Evolutionary conservation across 1,284 basidiomycete species (phyloP).

Genomic region (Trichosporon coremiiforme): DNA sequence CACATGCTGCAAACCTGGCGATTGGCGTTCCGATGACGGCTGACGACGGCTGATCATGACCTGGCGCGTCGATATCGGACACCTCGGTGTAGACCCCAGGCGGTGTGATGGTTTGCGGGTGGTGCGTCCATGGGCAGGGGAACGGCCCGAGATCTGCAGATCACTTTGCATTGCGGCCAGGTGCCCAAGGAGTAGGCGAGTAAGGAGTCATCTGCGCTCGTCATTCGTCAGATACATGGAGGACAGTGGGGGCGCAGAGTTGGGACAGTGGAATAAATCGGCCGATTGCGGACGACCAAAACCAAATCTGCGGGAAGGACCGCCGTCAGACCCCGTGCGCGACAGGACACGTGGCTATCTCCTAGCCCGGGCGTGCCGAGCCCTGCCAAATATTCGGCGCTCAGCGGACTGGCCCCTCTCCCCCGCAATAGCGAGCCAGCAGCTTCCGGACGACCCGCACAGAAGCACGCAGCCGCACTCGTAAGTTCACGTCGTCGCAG

Average conservation of each 20-base stretch:
- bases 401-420: neutral
- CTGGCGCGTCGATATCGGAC: neutral
- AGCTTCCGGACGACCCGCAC: neutral
- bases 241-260: neutral
- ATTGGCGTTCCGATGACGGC: neutral
- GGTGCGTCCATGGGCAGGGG: neutral
- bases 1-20: constrained; percentile 2
- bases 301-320: constrained; percentile 5
- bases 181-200: too few species aligned
- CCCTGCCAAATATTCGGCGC: neutral
- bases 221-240: neutral
- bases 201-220: neutral
- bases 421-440: too few species aligned
- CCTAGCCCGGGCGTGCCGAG: too few species aligned
- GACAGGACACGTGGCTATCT: constrained; percentile 11
- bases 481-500: neutral
- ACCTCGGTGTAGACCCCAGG: neutral
- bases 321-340: neutral
- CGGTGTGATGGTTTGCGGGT: neutral
- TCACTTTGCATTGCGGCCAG: neutral
- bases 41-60: neutral
- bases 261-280: neutral
- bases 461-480: constrained; percentile 1
- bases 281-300: neutral
- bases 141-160: constrained; percentile 7